Base-by-base conservation (phyloP, 1,139 yeast species). In the Taphrina wiesneri region DNA sequence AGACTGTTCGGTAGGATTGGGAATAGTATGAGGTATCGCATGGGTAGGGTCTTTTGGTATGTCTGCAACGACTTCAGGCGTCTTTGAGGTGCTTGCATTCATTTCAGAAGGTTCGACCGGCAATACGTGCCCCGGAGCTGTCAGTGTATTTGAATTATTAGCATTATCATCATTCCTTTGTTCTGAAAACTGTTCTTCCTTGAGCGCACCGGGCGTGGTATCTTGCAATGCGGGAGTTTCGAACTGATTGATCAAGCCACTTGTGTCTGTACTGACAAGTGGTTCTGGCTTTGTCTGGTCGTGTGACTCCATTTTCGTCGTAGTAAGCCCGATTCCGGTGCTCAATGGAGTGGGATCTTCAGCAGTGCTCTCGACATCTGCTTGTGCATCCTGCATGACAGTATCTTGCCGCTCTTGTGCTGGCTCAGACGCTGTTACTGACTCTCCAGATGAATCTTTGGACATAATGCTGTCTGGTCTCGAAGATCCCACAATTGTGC, bases 21-120 rank as follows among this genome's bases (percentile, higher is more conserved):
- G 54, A 1, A 49, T 49, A 11, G 54, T 49, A 28, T 49, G 54
- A 26, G 54, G 54, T 15, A 49, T 13, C 21, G 49, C 6, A 19
- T 39, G 13, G 7, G 17, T 39, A 11, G 11, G 9, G 11, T 30
- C 9, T 11, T 6, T 6, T 30, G 34, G 9, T 30, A 6, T 30
- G 9, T 39, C 43, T 13, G 43, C 7, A n/a, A 39, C 43, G 19
- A 6, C 43, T 6, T 39, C 19, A 7, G 3, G 17, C 13, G 7
- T 11, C 15, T 13, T 7, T 39, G 43, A 15, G 13, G 43, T 19
- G 43, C 19, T 39, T 7, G n/a, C 17, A 39, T 13, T 19, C 6
- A 7, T 13, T 13, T 13, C 19, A n/a, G 19, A 39, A 15, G 43
- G 43, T 2, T 39, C n/a, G 43, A 32, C 36, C 15, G 36, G 9